Evolutionary conservation across 768 basidiomycete genomes (phyloP).

Genomic region (Rhodotorula diobovata): DNA sequence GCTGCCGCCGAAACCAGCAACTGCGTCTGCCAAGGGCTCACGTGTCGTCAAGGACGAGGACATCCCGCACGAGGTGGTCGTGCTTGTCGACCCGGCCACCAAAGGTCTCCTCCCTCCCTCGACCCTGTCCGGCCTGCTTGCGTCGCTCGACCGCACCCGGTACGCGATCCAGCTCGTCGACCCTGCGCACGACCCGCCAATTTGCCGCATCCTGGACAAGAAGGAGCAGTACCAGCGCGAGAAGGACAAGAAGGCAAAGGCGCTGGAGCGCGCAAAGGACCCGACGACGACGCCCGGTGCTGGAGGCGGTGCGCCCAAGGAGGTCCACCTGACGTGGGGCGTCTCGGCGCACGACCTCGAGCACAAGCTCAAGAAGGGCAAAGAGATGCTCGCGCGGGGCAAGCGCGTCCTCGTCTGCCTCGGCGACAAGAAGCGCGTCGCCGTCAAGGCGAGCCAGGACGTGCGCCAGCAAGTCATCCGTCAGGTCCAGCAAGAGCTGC

Average conservation of each 20-base stretch:
- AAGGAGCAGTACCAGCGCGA: conserved; percentile 51
- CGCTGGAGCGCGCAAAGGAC: conserved; percentile 46
- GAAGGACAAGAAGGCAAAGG: conserved; percentile 49
- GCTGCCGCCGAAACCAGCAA: not conserved
- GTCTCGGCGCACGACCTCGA: conserved; percentile 58
- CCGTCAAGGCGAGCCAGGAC: conserved; percentile 34
- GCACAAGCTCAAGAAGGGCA: conserved; percentile 63
- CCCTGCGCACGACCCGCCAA: conserved; percentile 52
- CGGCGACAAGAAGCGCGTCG: conserved; percentile 53
- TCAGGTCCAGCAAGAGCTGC: conserved; percentile 48
- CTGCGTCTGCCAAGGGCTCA: not conserved
- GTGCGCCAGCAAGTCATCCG: conserved; percentile 50
- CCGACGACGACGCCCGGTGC: conserved; percentile 34
- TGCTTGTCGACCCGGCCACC: conserved; percentile 54
- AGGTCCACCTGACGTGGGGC: conserved; percentile 69
- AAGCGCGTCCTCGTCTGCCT: conserved; percentile 59
- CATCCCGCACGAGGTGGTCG: conserved; percentile 53
- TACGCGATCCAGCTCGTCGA: conserved; percentile 59
- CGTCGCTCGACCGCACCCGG: conserved; percentile 50
- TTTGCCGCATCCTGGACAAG: conserved; percentile 60
- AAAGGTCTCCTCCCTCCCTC: conserved; percentile 48
- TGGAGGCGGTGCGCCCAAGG: conserved; percentile 52
- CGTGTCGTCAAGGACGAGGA: conserved; percentile 42
- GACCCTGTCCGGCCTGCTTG: conserved; percentile 53
- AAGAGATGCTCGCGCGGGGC: conserved; percentile 60